Evolutionary conservation across 106 monocot genomes (phyloP).

Genomic region (Apostasia shenzhenica): DNA sequence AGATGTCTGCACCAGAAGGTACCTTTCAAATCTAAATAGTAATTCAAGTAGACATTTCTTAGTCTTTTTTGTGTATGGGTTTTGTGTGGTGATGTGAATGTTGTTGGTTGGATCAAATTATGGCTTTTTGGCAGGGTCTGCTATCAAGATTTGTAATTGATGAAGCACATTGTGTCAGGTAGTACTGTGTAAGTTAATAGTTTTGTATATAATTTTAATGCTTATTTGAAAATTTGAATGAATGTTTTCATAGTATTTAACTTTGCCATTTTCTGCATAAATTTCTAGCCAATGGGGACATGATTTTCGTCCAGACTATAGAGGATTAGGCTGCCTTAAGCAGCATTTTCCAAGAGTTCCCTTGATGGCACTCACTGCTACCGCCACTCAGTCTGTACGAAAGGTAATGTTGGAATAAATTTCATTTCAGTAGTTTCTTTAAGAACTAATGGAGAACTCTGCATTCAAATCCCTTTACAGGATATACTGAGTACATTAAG

Average conservation of each 20-base stretch:
- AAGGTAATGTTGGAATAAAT: constrained; percentile 32
- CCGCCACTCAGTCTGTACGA: constrained; percentile 71
- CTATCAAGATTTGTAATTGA: constrained; percentile 95
- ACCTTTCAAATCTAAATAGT: constrained; percentile 4
- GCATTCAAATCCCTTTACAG: constrained; percentile 22
- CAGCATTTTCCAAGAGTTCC: constrained; percentile 71
- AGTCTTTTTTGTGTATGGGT: not conserved
- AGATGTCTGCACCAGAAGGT: constrained; percentile 76
- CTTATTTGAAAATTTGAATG: not conserved
- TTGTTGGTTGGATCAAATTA: constrained; percentile 7
- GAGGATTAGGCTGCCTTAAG: constrained; percentile 74
- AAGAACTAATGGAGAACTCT: not conserved
- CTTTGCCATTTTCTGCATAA: constrained; percentile 1
- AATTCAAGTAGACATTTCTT: not conserved
- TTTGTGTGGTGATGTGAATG: not conserved
- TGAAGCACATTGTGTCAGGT: constrained; percentile 99
- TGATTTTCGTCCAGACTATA: constrained; percentile 96
- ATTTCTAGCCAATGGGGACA: constrained; percentile 89
- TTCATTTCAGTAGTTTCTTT: not conserved
- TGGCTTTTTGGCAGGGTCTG: constrained; percentile 40
- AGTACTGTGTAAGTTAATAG: constrained; percentile 6
- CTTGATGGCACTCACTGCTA: constrained; percentile 93
- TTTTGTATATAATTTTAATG: not conserved
- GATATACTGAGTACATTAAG: constrained; percentile 68
- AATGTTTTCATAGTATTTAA: not conserved